These are phyloP conservation scores for Leptosphaerulina australis DNA, from an alignment of 2,329 filamentous ascomycete genomes.

Conservation along the genomic window DNA sequence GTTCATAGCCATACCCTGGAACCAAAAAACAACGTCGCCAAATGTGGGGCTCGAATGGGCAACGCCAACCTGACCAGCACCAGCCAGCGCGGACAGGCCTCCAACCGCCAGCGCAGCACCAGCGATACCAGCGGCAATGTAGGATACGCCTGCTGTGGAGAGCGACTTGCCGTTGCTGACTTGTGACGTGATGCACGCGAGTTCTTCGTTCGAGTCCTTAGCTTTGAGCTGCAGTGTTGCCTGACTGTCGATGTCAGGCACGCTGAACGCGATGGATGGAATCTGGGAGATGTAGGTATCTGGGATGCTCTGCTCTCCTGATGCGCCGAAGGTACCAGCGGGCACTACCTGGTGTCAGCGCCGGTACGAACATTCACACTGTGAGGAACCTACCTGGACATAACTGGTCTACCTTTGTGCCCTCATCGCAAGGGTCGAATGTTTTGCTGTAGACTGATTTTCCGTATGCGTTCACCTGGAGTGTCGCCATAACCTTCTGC, in stretches of 20 bases:
- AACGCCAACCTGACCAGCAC: constrained; percentile 57
- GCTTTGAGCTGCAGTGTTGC: constrained; percentile 78
- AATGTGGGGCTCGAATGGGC: constrained; percentile 81
- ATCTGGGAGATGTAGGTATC: constrained; percentile 73
- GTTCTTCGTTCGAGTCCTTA: constrained; percentile 62
- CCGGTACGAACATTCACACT: not conserved
- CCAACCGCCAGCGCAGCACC: constrained; percentile 79
- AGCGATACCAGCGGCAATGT: constrained; percentile 81
- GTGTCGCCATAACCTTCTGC: constrained; percentile 79
- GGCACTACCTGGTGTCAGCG: constrained; percentile 64
- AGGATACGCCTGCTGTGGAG: constrained; percentile 75
- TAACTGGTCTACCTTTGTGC: constrained; percentile 71
- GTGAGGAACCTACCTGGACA: constrained; percentile 72
- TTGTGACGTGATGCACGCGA: constrained; percentile 82
- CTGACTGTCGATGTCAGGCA: constrained; percentile 87
- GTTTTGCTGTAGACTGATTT: constrained; percentile 75
- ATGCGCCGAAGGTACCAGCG: constrained; percentile 72
- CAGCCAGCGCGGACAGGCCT: constrained; percentile 71
- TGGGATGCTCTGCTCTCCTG: constrained; percentile 74
- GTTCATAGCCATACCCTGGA: constrained; percentile 92
- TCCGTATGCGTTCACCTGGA: constrained; percentile 85
- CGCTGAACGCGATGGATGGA: constrained; percentile 83
- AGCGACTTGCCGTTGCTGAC: constrained; percentile 89
- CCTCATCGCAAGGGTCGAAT: constrained; percentile 80
- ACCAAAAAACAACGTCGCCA: constrained; percentile 82